phyloP scores from a whole-genome alignment of 805 yeast species.

The Candida nonsorbophila region DNA sequence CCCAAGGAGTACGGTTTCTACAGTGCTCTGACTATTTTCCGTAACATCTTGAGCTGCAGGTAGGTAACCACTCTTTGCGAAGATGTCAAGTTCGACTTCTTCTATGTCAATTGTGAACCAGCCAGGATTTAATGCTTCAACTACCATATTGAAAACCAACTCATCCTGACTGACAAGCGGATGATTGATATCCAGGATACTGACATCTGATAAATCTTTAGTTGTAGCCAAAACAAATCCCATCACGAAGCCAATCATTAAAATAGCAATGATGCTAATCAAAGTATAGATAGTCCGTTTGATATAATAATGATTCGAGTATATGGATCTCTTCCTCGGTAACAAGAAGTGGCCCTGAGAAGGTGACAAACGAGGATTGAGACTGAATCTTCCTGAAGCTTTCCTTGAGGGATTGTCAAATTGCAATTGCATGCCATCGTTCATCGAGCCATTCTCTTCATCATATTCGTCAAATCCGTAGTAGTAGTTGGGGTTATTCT shows the following conservation, averaged over 20 bases:
- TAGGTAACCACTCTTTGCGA: conserved; percentile 64
- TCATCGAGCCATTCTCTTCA: conserved; percentile 18
- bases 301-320: conserved; percentile 14
- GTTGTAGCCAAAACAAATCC: conserved; percentile 86
- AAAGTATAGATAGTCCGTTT: conserved; percentile 39
- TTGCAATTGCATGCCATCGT: conserved; percentile 7
- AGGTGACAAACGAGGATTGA: conserved; percentile 15
- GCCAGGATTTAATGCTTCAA: conserved; percentile 86
- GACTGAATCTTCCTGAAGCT: conserved; percentile 9
- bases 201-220: conserved; percentile 69
- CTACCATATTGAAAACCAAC: conserved; percentile 68
- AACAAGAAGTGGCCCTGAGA: conserved; percentile 19
- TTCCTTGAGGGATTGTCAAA: conserved; percentile 11
- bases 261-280: conserved; percentile 42
- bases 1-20: conserved; percentile 74
- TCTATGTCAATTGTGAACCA: conserved; percentile 60
- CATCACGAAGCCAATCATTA: conserved; percentile 68
- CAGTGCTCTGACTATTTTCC: conserved; percentile 7
- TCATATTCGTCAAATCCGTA: conserved; percentile 37
- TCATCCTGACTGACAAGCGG: conserved; percentile 81
- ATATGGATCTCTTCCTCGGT: conserved; percentile 23
- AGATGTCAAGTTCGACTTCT: conserved; percentile 74
- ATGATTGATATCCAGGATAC: conserved; percentile 58
- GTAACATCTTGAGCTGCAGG: conserved; percentile 4
- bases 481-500: conserved; percentile 18